phyloP scores from a whole-genome alignment of 805 yeast genomes.

The Limtongia smithiae region DNA sequence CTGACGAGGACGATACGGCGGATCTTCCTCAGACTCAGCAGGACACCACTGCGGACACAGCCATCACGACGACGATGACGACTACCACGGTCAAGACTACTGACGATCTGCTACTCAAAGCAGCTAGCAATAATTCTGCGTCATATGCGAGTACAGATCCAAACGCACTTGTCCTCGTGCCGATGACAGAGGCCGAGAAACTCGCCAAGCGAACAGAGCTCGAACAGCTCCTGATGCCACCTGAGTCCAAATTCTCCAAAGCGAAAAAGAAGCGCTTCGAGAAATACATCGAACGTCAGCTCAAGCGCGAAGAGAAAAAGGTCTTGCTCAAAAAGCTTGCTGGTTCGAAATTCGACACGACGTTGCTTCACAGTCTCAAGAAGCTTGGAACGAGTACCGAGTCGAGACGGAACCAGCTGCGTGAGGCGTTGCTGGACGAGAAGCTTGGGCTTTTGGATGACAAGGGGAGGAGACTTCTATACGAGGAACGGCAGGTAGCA shows the following conservation, averaged over 20 bases:
- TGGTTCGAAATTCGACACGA: slow-evolving; percentile 64
- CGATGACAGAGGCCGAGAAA: slow-evolving; percentile 62
- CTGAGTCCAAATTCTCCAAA: slow-evolving; percentile 65
- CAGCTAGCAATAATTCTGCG: neutral
- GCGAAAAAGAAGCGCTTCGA: slow-evolving; percentile 76
- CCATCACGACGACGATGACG: slow-evolving; percentile 6
- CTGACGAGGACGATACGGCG: slow-evolving; percentile 37
- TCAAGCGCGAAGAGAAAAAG: slow-evolving; percentile 83
- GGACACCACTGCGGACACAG: neutral
- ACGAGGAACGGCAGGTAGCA: slow-evolving; percentile 60
- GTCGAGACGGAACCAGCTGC: slow-evolving; percentile 64
- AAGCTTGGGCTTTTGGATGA: slow-evolving; percentile 67
- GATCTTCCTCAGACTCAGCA: neutral
- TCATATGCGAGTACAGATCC: slow-evolving; percentile 40
- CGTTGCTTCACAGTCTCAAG: slow-evolving; percentile 67
- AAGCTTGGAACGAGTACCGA: slow-evolving; percentile 69
- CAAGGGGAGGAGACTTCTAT: slow-evolving; percentile 56
- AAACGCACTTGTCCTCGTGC: slow-evolving; percentile 59
- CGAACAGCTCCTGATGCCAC: slow-evolving; percentile 55
- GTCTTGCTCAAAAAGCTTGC: slow-evolving; percentile 66
- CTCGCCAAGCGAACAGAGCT: slow-evolving; percentile 61
- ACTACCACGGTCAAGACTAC: neutral
- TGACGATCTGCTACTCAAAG: neutral
- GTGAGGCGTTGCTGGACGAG: slow-evolving; percentile 73
- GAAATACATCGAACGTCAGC: slow-evolving; percentile 86